A percentile compares a stretch with the other conserved stretches of the same genome.
phyloP scores from a whole-genome alignment of 257 asterid genomes.

The Nicotiana knightiana region DNA sequence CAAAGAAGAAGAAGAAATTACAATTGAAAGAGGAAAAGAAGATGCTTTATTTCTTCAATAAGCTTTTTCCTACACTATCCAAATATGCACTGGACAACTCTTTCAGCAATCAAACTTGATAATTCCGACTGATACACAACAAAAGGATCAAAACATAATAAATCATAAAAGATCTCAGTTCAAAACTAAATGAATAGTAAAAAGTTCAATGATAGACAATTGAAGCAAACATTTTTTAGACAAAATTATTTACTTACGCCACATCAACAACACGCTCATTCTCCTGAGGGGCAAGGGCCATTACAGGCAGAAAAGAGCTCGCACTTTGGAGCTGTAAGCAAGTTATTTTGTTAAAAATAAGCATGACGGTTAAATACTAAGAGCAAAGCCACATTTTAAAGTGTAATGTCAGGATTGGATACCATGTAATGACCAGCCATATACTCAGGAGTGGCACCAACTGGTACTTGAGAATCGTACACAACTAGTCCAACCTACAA shows the following conservation, averaged over 20 bases:
- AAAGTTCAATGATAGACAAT: too few species aligned
- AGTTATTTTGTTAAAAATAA: conserved; percentile 24
- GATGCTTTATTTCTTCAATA: neutral
- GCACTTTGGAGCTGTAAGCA: conserved; percentile 76
- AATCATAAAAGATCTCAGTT: too few species aligned
- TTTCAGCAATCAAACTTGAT: neutral
- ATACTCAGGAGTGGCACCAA: conserved; percentile 97
- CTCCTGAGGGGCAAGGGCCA: conserved; percentile 98
- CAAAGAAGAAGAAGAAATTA: neutral
- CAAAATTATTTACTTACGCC: conserved; percentile 59
- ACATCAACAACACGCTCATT: conserved; percentile 78
- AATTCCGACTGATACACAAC: neutral
- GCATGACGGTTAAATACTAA: neutral
- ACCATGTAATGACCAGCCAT: conserved; percentile 99
- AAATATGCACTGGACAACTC: neutral
- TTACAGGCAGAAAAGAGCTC: conserved; percentile 92
- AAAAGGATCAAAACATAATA: neutral
- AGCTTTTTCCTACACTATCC: neutral
- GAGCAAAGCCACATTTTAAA: neutral
- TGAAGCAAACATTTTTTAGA: too few species aligned
- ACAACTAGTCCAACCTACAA: conserved; percentile 90
- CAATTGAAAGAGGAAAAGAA: neutral
- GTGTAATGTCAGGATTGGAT: conserved; percentile 15
- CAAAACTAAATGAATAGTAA: too few species aligned
- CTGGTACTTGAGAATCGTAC: conserved; percentile 91